Conservation (phyloP, 73 alveolate genomes). For the Tetrahymena thermophila region DNA sequence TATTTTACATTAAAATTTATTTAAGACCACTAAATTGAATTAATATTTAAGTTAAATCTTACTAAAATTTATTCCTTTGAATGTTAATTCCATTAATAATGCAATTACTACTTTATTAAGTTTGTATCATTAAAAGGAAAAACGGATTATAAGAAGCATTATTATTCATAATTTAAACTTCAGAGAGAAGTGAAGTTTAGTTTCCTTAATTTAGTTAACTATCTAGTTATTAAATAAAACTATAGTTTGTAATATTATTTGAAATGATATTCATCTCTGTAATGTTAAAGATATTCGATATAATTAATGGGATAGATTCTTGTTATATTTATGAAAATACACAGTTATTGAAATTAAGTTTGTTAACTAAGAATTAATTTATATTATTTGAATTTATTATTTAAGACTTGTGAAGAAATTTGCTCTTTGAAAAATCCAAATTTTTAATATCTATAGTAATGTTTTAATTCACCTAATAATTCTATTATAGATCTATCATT, state of each 20-base stretch:
- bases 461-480: not conserved
- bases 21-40: not conserved
- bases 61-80: not conserved
- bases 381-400: not conserved
- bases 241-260: not conserved
- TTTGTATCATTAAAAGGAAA: not conserved
- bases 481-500: not conserved
- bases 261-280: not conserved
- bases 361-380: not conserved
- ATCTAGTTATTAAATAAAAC: not conserved
- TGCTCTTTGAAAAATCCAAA: not conserved
- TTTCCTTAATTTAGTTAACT: not conserved
- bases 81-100: not conserved
- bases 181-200: not conserved
- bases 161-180: not conserved
- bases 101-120: not conserved
- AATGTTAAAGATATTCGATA: not conserved
- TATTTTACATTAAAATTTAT: not conserved
- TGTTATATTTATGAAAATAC: not conserved
- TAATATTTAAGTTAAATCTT: not conserved
- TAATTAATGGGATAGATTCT: not conserved
- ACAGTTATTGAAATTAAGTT: not conserved
- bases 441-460: not conserved
- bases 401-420: not conserved
- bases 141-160: not conserved